Percentiles rank a stretch among this genome's conserved stretches.
Evolutionary conservation across 495 filamentous ascomycete genomes (phyloP).

Genomic region (Extremus antarcticus): DNA sequence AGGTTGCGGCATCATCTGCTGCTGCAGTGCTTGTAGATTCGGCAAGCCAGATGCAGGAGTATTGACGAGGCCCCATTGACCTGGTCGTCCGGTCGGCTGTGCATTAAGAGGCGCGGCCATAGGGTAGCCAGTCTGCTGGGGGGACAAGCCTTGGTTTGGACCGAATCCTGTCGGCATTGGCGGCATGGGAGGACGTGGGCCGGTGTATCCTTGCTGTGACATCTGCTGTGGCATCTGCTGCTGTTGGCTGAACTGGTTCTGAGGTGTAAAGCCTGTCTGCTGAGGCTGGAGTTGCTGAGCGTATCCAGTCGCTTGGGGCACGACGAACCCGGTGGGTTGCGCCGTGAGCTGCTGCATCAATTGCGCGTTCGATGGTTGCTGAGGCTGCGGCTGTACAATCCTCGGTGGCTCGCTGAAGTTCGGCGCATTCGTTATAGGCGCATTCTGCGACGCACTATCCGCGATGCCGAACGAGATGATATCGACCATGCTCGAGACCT

Average conservation of each 20-base stretch:
- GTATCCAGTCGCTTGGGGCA: conserved; percentile 36
- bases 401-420: conserved; percentile 58
- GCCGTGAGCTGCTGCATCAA: conserved; percentile 64
- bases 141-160: conserved; percentile 38
- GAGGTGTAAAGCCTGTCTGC: conserved; percentile 29
- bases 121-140: conserved; percentile 45
- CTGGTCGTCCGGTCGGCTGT: conserved; percentile 91
- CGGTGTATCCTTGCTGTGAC: conserved; percentile 54
- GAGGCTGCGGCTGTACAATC: conserved; percentile 79
- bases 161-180: conserved; percentile 81
- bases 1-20: conserved; percentile 95
- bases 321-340: conserved; percentile 63
- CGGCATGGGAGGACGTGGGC: conserved; percentile 81
- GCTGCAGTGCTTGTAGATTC: conserved; percentile 85
- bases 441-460: conserved; percentile 44
- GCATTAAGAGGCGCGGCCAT: conserved; percentile 58
- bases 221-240: conserved; percentile 44
- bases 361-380: conserved; percentile 62
- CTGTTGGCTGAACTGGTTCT: conserved; percentile 41
- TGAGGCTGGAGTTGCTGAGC: conserved; percentile 44
- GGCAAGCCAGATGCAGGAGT: conserved; percentile 80
- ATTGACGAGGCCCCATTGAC: conserved; percentile 97
- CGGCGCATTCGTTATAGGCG: conserved; percentile 56
- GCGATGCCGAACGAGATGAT: conserved; percentile 93
- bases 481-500: conserved; percentile 99